Conservation (phyloP, 2,329 filamentous ascomycete species). For the Gaeumannomyces sp. region DNA sequence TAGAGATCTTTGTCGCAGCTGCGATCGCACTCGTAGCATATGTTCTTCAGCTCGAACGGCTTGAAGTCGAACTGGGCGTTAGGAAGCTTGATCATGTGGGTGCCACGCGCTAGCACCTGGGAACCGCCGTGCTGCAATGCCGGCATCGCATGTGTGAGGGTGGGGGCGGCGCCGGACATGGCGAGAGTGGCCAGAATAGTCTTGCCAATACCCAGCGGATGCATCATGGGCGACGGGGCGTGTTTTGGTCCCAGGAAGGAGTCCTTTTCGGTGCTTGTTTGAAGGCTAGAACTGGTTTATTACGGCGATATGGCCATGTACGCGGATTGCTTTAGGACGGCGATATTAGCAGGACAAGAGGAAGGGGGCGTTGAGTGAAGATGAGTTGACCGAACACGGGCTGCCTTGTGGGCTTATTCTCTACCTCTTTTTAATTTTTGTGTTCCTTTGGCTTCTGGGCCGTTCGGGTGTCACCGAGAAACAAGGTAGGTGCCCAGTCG, state of each 20-base stretch:
- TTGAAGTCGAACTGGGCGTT: conserved; percentile 20
- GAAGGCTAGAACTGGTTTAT: not conserved
- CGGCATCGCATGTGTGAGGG: not conserved
- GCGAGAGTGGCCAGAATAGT: not conserved
- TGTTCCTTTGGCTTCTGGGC: not conserved
- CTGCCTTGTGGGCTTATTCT: not conserved
- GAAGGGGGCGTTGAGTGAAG: not conserved
- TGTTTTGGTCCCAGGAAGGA: not conserved
- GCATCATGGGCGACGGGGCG: not conserved
- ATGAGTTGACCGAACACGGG: not conserved
- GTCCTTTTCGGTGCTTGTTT: not conserved
- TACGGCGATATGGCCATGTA: not conserved
- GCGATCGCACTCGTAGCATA: conserved; percentile 18
- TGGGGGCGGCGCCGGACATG: not conserved
- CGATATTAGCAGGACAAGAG: not conserved
- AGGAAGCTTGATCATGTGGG: not conserved
- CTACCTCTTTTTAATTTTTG: not conserved
- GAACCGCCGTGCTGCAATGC: not conserved
- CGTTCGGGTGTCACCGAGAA: not conserved
- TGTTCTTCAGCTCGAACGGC: conserved; percentile 19
- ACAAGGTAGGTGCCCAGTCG: not conserved
- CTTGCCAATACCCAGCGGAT: not conserved
- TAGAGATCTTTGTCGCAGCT: conserved; percentile 13
- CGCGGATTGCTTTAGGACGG: not conserved
- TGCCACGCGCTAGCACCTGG: not conserved